Evolutionary conservation across 176 grass and related monocot species (phyloP).

Genomic region (Musa troglodytarum): DNA sequence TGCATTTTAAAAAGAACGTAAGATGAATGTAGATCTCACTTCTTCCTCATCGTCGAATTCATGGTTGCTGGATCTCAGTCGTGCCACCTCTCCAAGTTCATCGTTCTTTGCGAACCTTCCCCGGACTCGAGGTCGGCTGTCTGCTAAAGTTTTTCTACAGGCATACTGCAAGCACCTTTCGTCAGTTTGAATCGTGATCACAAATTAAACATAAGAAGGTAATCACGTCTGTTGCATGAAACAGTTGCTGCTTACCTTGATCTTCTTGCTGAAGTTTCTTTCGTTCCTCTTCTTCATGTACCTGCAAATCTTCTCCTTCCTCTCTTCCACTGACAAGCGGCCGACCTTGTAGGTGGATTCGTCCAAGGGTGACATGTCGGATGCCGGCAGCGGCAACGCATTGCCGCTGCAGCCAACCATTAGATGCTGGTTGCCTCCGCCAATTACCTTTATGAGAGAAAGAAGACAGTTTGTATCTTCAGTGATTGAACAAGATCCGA

Average conservation of each 20-base stretch:
- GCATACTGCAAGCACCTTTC: constrained; percentile 43
- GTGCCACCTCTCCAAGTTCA: constrained; percentile 52
- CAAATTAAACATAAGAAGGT: too few species aligned
- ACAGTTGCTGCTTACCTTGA: constrained; percentile 51
- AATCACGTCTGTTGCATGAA: too few species aligned
- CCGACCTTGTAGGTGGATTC: constrained; percentile 70
- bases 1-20: too few species aligned
- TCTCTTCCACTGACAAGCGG: constrained; percentile 70
- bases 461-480: not conserved
- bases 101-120: constrained; percentile 98
- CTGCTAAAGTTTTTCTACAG: constrained; percentile 92
- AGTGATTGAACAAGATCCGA: not conserved
- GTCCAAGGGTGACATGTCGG: constrained; percentile 39
- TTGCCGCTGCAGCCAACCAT: constrained; percentile 40
- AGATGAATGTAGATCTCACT: not conserved
- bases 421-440: constrained; percentile 40
- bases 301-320: constrained; percentile 85
- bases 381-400: constrained; percentile 26
- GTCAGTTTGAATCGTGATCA: constrained; percentile 14
- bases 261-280: constrained; percentile 98
- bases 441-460: constrained; percentile 24
- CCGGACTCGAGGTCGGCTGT: constrained; percentile 82
- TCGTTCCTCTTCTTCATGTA: constrained; percentile 97
- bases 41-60: constrained; percentile 54
- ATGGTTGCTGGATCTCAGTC: constrained; percentile 35